Evolutionary conservation across 164 flowering plant genomes (phyloP).

Genomic region (Berberis thunbergii): DNA sequence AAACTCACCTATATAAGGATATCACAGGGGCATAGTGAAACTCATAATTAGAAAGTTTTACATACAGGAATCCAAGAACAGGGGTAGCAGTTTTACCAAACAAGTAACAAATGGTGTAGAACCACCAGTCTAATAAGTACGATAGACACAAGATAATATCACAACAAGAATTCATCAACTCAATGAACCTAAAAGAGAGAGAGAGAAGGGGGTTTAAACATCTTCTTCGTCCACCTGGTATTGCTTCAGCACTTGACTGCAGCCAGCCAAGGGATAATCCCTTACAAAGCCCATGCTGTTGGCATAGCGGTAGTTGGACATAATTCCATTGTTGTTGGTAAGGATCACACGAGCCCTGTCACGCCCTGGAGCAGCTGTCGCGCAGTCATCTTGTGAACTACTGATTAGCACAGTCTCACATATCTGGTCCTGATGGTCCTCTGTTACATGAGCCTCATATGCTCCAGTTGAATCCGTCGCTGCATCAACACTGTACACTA

Average conservation of each 20-base stretch:
- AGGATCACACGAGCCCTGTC: constrained; percentile 60
- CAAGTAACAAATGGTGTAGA: too few species aligned
- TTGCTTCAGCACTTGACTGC: constrained; percentile 38
- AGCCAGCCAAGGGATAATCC: constrained; percentile 31
- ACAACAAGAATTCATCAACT: too few species aligned
- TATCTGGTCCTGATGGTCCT: constrained; percentile 38
- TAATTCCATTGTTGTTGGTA: constrained; percentile 54
- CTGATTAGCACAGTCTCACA: constrained; percentile 47
- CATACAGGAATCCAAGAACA: too few species aligned
- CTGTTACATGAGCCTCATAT: constrained; percentile 34
- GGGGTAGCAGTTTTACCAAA: too few species aligned
- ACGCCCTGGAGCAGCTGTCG: constrained; percentile 30
- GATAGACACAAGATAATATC: too few species aligned
- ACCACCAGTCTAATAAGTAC: too few species aligned
- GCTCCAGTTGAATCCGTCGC: constrained; percentile 43
- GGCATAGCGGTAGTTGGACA: constrained; percentile 39
- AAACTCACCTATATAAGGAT: too few species aligned
- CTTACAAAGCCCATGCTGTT: constrained; percentile 49
- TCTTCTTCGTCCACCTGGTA: constrained; percentile 27
- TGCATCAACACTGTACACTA: constrained; percentile 30
- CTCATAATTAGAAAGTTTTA: too few species aligned
- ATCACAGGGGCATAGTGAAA: too few species aligned
- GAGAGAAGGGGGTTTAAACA: too few species aligned
- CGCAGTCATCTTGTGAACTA: constrained; percentile 44
- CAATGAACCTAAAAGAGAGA: too few species aligned